These are phyloP conservation scores for Xylaria sp. DNA, from an alignment of 2,329 filamentous ascomycete genomes.

Conservation along the genomic window DNA sequence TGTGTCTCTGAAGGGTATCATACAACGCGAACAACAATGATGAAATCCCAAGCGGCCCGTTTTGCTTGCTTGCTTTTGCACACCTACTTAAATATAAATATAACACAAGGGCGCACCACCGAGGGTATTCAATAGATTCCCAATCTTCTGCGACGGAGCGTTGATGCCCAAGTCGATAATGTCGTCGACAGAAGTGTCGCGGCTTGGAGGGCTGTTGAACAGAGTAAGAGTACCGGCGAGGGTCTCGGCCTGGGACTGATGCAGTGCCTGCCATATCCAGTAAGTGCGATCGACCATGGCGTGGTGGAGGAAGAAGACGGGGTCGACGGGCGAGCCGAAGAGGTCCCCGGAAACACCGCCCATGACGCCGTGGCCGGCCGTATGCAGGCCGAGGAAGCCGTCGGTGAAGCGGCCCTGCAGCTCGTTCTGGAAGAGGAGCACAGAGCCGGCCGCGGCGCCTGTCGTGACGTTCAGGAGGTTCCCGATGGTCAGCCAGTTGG, in stretches of 20 bases:
- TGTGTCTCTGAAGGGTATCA: constrained; percentile 23
- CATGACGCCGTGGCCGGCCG: constrained; percentile 47
- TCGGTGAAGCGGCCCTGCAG: constrained; percentile 47
- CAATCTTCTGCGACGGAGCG: constrained; percentile 17
- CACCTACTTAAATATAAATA: constrained; percentile 19
- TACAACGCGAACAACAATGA: neutral
- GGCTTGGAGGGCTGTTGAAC: constrained; percentile 43
- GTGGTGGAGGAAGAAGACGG: constrained; percentile 44
- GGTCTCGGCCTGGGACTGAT: constrained; percentile 31
- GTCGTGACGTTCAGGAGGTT: constrained; percentile 44
- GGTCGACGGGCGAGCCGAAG: constrained; percentile 43
- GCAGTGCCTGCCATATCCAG: constrained; percentile 45
- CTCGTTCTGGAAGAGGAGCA: constrained; percentile 46
- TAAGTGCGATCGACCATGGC: constrained; percentile 44
- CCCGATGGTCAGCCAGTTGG: constrained; percentile 36
- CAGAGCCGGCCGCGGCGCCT: constrained; percentile 31
- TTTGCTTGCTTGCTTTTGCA: neutral
- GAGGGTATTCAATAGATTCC: constrained; percentile 24
- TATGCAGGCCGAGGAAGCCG: constrained; percentile 46
- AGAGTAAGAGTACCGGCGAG: constrained; percentile 45
- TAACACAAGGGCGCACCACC: constrained; percentile 29
- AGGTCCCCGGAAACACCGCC: constrained; percentile 43
- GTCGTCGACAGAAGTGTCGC: constrained; percentile 42
- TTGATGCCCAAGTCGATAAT: constrained; percentile 39
- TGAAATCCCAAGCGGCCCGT: neutral